phyloP scores from a whole-genome alignment of 1,284 basidiomycete genomes.

The Rhodofomes roseus region DNA sequence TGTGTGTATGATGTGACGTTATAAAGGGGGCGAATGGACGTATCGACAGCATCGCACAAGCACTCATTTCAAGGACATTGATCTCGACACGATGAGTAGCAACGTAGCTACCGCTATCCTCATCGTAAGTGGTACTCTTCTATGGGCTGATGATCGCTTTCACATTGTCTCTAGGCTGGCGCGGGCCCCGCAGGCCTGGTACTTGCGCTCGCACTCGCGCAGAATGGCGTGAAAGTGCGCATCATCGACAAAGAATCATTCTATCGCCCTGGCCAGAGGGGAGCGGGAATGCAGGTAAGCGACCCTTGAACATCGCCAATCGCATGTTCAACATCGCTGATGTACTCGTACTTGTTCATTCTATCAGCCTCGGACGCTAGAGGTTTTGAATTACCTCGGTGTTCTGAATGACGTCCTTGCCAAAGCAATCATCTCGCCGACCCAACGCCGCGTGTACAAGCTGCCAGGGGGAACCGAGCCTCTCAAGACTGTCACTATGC shows the following conservation, averaged over 20 bases:
- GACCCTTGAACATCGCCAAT: neutral
- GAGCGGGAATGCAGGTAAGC: slow-evolving; percentile 23
- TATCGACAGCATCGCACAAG: too few species aligned
- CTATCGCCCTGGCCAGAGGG: slow-evolving; percentile 19
- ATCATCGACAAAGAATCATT: slow-evolving; percentile 29
- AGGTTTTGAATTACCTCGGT: slow-evolving; percentile 12
- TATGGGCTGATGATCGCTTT: neutral
- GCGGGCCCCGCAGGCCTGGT: slow-evolving; percentile 20
- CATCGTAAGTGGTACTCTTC: neutral
- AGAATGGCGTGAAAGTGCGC: slow-evolving; percentile 26
- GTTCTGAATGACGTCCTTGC: slow-evolving; percentile 8
- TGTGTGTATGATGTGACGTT: too few species aligned
- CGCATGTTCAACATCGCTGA: too few species aligned
- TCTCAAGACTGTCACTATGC: slow-evolving; percentile 1
- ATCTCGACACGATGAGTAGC: neutral
- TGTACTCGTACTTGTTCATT: too few species aligned
- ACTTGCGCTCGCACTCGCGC: slow-evolving; percentile 13
- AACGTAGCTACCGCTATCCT: neutral
- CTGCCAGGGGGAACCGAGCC: slow-evolving; percentile 8
- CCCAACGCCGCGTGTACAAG: slow-evolving; percentile 8
- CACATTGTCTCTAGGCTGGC: slow-evolving; percentile 15
- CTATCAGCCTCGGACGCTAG: slow-evolving; percentile 13
- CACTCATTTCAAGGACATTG: too few species aligned
- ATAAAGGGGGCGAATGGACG: too few species aligned
- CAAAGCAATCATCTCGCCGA: neutral